A percentile compares a stretch with the other conserved stretches of the same genome.
phyloP scores from a whole-genome alignment of 1,284 basidiomycete genomes.

The Dichomitus squalens region DNA sequence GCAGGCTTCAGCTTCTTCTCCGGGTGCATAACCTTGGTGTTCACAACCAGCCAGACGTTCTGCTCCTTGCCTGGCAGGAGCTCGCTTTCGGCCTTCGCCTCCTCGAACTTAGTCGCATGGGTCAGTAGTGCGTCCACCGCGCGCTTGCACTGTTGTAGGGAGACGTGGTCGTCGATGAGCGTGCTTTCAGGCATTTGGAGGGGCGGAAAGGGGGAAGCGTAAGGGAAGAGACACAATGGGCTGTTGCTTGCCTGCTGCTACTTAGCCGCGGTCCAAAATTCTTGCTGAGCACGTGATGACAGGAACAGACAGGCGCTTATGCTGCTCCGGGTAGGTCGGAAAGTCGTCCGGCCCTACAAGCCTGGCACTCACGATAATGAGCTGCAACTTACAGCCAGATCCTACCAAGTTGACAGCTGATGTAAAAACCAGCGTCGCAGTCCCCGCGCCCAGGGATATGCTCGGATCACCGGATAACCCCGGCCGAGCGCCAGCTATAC shows the following conservation, averaged over 20 bases:
- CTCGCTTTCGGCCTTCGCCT: conserved; percentile 71
- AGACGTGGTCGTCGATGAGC: conserved; percentile 72
- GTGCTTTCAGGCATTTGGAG: conserved; percentile 44
- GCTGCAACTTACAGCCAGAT: too few species aligned
- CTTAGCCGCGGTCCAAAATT: neutral
- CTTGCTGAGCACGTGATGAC: neutral
- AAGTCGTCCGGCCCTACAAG: too few species aligned
- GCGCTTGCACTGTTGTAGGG: conserved; percentile 70
- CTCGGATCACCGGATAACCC: too few species aligned
- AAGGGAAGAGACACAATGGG: neutral
- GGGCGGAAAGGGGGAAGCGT: neutral
- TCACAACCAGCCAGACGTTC: conserved; percentile 84
- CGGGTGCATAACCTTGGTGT: conserved; percentile 79
- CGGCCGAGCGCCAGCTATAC: too few species aligned
- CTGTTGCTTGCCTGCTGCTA: neutral
- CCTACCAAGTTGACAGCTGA: too few species aligned
- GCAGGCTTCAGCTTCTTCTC: conserved; percentile 80
- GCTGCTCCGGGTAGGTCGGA: too few species aligned
- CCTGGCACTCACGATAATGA: too few species aligned
- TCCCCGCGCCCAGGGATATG: too few species aligned
- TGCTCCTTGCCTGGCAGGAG: conserved; percentile 82
- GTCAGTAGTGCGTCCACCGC: conserved; percentile 79
- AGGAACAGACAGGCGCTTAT: neutral
- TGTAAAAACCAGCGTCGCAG: too few species aligned
- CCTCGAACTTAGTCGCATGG: conserved; percentile 65